Evolutionary conservation across 768 basidiomycete species (phyloP), one percentile per base, ranked within the genome.

Genomic region (Lentinula lateritia): DNA sequence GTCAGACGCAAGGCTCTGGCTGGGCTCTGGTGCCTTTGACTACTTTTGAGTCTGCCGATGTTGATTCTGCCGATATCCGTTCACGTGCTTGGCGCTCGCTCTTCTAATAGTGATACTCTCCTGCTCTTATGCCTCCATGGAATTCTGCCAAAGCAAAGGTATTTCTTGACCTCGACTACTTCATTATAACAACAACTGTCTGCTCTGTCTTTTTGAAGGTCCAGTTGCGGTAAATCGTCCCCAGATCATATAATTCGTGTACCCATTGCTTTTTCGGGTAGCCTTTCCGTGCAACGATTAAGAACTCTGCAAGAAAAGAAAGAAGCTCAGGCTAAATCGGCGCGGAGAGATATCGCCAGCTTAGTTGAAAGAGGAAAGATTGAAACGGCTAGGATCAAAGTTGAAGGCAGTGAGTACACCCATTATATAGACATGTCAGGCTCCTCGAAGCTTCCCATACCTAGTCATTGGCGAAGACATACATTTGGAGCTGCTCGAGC

Each of bases 241-340:
- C 16, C 10, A 15, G 41, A 60, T 43, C 36, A 46, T 46, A n/a
- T 48, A 58, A 60, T 42, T 53, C 58, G 57, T 64, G 38, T 56
- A 56, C 50, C 57, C 58, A 45, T 41, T 63, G 50, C 57, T 43
- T 56, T 3, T 43, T 43, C 23, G 65, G 63, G 38, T 61, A 94
- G 92, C 61, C 80, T 95, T 38, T 90, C 92, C 0, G 89, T 94
- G 20, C 92, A 95, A 72, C 85, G 92, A 16, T 78, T 94, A 62
- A 83, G 92, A 60, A 95, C 88, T 18, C 76, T 94, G 9, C 90
- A 95, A 66, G 91, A 95, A 76, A 98, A 98, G 84, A 95, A 90
- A 74, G 86, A 88, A 66, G 93, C 95, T 0, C 85, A 97, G 64
- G 83, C 82, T 1, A 84, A 84, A 66, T 73, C 76, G 64, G 74